Evolutionary conservation across 495 filamentous ascomycete genomes (phyloP), one percentile per base, ranked within the genome.

Genomic region (Lentithecium fluviatile): DNA sequence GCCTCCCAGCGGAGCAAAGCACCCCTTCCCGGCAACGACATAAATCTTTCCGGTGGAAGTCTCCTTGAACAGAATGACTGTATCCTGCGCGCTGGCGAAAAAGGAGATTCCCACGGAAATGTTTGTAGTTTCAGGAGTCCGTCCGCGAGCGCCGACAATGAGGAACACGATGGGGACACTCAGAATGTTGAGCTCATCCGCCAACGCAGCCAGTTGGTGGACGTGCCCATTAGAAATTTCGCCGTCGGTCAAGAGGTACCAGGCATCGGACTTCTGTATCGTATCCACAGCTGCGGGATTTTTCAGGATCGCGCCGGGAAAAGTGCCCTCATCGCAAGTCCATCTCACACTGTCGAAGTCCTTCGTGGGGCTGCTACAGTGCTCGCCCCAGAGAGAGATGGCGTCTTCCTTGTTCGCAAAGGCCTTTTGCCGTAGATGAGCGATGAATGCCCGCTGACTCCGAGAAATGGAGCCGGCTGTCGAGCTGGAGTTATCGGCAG

Each of bases 91-190:
- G n/a, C n/a, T n/a, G n/a, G n/a, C n/a, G n/a, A n/a, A n/a, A n/a
- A n/a, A n/a, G n/a, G n/a, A 65, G 6, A 76, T 67, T 2, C 72
- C 73, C 24, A 76, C 74, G 6, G 74, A 76, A 17, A 76, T 75
- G 29, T 74, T 73, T 8, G 67, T 69, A 0, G 49, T 43, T 0
- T 68, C 64, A 1, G 74, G 74, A 1, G 21, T 45, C 6, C 48
- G 34, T 1, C 57, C 46, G 4, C 63, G 51, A 13, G 45, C 23
- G 5, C 52, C 63, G n/a, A 49, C 47, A 19, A 66, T 66, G 12
- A 66, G 24, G 21, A 66, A 66, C 4, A 66, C 58, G 8, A 61
- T 34, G 0, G 63, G 63, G 11, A 66, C 47, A 29, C 23, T 62
- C 11, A 57, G 26, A 1, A 66, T 45, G 26, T 54, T 26, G 17